Evolutionary conservation across 805 yeast genomes (phyloP).

Genomic region (Metschnikowia bowlesiae): DNA sequence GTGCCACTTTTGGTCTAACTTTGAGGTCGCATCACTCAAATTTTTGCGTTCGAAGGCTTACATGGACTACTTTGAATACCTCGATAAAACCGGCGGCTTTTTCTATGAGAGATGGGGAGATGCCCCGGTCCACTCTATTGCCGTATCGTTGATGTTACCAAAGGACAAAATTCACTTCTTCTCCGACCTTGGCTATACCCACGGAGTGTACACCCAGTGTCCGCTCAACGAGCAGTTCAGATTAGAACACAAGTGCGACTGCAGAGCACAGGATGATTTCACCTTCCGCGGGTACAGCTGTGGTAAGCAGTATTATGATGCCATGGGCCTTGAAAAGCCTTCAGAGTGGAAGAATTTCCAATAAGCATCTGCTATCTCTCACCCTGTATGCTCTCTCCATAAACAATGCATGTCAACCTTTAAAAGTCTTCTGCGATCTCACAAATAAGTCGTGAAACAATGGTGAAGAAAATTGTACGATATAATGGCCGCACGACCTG

Average conservation of each 20-base stretch:
- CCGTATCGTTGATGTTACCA: constrained; percentile 73
- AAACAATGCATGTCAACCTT: not conserved
- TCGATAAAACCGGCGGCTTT: constrained; percentile 85
- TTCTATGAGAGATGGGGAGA: constrained; percentile 95
- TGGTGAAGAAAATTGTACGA: not conserved
- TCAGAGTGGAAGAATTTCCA: constrained; percentile 62
- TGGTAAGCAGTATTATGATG: constrained; percentile 56
- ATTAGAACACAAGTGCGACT: constrained; percentile 59
- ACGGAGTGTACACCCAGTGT: constrained; percentile 76
- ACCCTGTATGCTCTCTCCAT: not conserved
- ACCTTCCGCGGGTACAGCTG: constrained; percentile 76
- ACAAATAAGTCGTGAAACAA: not conserved
- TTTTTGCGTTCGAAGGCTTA: constrained; percentile 77
- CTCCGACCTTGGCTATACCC: constrained; percentile 80
- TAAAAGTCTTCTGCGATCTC: not conserved
- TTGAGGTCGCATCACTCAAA: constrained; percentile 71
- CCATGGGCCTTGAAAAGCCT: constrained; percentile 56
- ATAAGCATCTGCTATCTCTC: not conserved
- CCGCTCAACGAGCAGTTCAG: constrained; percentile 66
- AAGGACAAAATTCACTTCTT: constrained; percentile 70
- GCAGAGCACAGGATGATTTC: constrained; percentile 69
- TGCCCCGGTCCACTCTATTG: constrained; percentile 88
- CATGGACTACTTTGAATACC: constrained; percentile 60
- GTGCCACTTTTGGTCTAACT: constrained; percentile 91
- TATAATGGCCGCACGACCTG: not conserved